phyloP scores from a whole-genome alignment of 2,329 filamentous ascomycete species.

The Myrmaecium sp. region DNA sequence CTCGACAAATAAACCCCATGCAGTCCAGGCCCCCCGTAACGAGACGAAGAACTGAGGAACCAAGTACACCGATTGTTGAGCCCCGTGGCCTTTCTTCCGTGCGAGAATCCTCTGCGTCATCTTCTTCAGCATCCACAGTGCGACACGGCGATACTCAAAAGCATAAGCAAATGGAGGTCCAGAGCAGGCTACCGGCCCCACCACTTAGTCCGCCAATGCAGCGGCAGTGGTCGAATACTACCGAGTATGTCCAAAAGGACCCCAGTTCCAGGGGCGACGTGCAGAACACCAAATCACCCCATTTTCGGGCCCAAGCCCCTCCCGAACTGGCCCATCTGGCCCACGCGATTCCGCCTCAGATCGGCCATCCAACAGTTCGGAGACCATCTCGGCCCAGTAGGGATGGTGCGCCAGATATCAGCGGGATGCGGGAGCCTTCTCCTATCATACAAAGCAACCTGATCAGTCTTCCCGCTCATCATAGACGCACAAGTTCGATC shows the following conservation, averaged over 20 bases:
- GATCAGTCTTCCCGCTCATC: constrained; percentile 28
- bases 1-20: constrained; percentile 38
- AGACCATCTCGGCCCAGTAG: constrained; percentile 29
- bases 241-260: constrained; percentile 19
- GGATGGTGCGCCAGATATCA: constrained; percentile 27
- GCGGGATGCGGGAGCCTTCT: constrained; percentile 28
- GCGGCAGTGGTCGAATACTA: constrained; percentile 5
- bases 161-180: constrained; percentile 2
- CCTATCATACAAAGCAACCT: constrained; percentile 42
- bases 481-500: constrained; percentile 35
- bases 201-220: constrained; percentile 35
- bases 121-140: constrained; percentile 54
- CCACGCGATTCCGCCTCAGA: constrained; percentile 37
- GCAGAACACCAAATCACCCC: constrained; percentile 3
- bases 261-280: constrained; percentile 23
- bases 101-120: constrained; percentile 53
- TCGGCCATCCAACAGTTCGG: constrained; percentile 27
- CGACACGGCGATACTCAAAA: constrained; percentile 31
- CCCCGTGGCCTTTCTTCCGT: constrained; percentile 46
- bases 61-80: constrained; percentile 30
- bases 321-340: constrained; percentile 37
- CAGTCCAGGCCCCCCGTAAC: constrained; percentile 43
- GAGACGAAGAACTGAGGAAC: constrained; percentile 37
- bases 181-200: constrained; percentile 10
- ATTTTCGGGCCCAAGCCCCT: constrained; percentile 13